phyloP scores from a whole-genome alignment of 1,284 basidiomycete genomes.

The Rhodotorula sp. region DNA sequence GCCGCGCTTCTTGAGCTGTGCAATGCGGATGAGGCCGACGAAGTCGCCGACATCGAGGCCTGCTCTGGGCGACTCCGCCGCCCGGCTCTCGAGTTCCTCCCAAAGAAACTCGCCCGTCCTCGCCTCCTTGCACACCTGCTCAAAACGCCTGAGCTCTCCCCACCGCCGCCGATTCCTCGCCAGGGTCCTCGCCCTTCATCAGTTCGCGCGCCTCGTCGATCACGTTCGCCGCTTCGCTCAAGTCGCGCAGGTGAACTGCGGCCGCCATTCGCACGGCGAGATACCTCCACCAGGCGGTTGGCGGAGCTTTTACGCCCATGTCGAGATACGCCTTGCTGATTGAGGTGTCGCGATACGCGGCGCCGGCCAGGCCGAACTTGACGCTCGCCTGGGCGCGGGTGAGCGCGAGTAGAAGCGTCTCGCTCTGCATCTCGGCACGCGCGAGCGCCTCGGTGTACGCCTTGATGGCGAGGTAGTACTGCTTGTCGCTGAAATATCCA shows the following conservation, averaged over 20 bases:
- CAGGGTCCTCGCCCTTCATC: not conserved
- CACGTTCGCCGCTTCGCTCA: no score
- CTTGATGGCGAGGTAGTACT: conserved; percentile 41
- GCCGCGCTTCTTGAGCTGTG: not conserved
- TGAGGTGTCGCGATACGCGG: conserved; percentile 1
- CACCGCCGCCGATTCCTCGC: not conserved
- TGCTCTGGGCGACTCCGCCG: not conserved
- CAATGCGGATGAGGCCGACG: conserved; percentile 14
- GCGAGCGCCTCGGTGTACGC: conserved; percentile 7
- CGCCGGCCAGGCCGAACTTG: not conserved
- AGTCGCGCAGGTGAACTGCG: no score
- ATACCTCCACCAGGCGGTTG: no score
- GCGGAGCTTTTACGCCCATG: not conserved
- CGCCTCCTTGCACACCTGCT: not conserved
- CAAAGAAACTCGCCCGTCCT: not conserved
- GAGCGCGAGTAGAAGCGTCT: conserved; percentile 4
- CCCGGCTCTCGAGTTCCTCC: not conserved
- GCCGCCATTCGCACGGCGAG: no score
- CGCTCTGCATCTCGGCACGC: not conserved
- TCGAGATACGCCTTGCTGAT: not conserved
- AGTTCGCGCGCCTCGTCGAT: no score
- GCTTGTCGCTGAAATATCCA: not conserved
- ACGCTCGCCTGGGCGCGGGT: conserved; percentile 14
- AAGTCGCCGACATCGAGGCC: conserved; percentile 8
- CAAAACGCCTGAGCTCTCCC: not conserved